A percentile compares a stretch with the other conserved stretches of the same genome.
These are phyloP conservation scores for Rhynchosporium agropyri DNA, from an alignment of 2,329 filamentous ascomycete genomes.

Conservation along the genomic window DNA sequence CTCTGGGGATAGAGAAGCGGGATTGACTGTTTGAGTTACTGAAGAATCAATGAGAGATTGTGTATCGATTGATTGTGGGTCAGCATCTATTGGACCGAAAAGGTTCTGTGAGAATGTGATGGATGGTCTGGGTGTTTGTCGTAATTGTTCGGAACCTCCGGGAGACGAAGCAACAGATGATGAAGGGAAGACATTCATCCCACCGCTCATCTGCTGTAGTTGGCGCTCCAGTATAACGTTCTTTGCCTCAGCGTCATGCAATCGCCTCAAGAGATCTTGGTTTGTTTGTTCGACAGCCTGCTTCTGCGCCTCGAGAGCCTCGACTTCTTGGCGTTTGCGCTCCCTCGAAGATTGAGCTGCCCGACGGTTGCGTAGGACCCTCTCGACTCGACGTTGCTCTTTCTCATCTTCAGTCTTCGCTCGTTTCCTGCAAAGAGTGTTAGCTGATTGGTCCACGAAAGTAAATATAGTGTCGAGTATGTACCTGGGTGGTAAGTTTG, in stretches of 20 bases:
- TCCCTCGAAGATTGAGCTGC: conserved; percentile 96
- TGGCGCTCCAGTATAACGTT: conserved; percentile 37
- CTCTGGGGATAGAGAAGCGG: conserved; percentile 62
- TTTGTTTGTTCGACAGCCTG: conserved; percentile 70
- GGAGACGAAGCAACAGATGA: conserved; percentile 48
- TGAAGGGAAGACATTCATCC: conserved; percentile 46
- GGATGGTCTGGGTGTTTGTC: conserved; percentile 40
- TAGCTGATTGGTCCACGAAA: conserved; percentile 27
- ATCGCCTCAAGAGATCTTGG: conserved; percentile 65
- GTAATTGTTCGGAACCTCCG: conserved; percentile 47
- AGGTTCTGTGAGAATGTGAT: conserved; percentile 62
- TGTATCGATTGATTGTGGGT: conserved; percentile 29
- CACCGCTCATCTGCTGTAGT: conserved; percentile 36
- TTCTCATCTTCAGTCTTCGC: conserved; percentile 99
- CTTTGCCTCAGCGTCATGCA: conserved; percentile 46
- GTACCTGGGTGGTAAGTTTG: conserved; percentile 87
- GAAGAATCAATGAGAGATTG: conserved; percentile 40
- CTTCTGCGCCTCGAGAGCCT: conserved; percentile 73
- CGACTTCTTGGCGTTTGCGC: conserved; percentile 66
- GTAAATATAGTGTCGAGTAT: conserved; percentile 30
- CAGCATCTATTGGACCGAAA: conserved; percentile 51
- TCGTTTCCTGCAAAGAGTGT: conserved; percentile 67
- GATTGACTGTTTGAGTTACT: conserved; percentile 57
- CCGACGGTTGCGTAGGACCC: conserved; percentile 92
- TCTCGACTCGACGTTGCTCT: conserved; percentile 95